These are phyloP conservation scores for Thalia dealbata DNA, from an alignment of 176 grass and related monocot genomes.

Conservation along the genomic window DNA sequence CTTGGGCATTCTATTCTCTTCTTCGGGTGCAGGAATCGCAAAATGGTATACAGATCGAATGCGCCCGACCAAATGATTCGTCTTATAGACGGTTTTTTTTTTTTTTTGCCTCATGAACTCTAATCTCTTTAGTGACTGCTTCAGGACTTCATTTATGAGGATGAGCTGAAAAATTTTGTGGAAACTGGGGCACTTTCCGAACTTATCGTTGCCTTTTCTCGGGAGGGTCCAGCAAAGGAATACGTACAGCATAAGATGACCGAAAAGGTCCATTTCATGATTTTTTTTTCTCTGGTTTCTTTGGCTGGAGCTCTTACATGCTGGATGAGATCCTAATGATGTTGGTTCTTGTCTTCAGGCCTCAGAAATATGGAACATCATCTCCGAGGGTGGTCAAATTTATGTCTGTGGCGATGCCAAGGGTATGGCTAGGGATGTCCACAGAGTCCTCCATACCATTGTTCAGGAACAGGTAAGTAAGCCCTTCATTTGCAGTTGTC, in stretches of 20 bases:
- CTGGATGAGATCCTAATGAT: slow-evolving; percentile 1
- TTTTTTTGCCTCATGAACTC: neutral
- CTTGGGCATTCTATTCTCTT: slow-evolving; percentile 57
- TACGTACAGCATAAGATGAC: slow-evolving; percentile 96
- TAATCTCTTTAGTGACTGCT: slow-evolving; percentile 22
- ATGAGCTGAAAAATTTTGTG: slow-evolving; percentile 76
- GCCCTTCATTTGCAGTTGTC: neutral
- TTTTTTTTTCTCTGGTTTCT: neutral
- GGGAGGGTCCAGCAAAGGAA: slow-evolving; percentile 73
- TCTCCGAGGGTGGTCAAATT: slow-evolving; percentile 57
- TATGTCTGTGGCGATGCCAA: slow-evolving; percentile 93
- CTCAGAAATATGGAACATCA: slow-evolving; percentile 61
- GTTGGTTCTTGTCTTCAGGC: slow-evolving; percentile 37
- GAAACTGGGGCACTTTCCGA: slow-evolving; percentile 75
- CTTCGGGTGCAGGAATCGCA: slow-evolving; percentile 90
- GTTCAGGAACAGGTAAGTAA: slow-evolving; percentile 87
- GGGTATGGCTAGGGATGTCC: slow-evolving; percentile 94
- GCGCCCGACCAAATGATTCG: neutral
- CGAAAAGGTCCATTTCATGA: slow-evolving; percentile 47
- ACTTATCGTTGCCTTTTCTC: slow-evolving; percentile 72
- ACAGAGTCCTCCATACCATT: slow-evolving; percentile 75
- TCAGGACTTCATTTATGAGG: slow-evolving; percentile 94
- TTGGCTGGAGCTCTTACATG: neutral
- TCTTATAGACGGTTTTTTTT: neutral
- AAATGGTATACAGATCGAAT: slow-evolving; percentile 41